Conservation (phyloP, 495 filamentous ascomycete genomes). For the Daldinia childiae region DNA sequence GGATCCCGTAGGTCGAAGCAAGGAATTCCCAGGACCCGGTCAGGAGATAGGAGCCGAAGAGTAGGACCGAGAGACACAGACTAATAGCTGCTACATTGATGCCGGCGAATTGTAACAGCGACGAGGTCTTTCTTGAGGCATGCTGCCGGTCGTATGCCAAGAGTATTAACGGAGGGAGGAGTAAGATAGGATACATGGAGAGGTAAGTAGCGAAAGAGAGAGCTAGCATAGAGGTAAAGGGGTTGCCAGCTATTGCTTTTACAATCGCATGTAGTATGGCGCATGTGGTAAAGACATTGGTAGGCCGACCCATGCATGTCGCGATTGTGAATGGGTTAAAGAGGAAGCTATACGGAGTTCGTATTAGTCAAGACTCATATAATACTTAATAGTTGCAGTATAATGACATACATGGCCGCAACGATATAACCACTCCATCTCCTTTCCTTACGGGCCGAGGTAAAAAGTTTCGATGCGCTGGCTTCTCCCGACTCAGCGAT, state of each 20-base stretch:
- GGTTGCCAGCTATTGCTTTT: conserved; percentile 78
- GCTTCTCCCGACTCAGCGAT: conserved; percentile 88
- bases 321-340: conserved; percentile 96
- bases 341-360: conserved; percentile 68
- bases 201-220: conserved; percentile 88
- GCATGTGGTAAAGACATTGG: conserved; percentile 88
- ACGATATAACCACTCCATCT: conserved; percentile 79
- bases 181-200: conserved; percentile 87
- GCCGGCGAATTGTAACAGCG: conserved; percentile 57
- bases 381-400: neutral
- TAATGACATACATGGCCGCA: conserved; percentile 73
- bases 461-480: conserved; percentile 73
- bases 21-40: conserved; percentile 89
- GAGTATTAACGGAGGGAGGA: conserved; percentile 83
- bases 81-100: conserved; percentile 60
- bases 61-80: conserved; percentile 62
- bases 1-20: conserved; percentile 87
- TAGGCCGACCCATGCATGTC: conserved; percentile 91
- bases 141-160: conserved; percentile 78
- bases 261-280: conserved; percentile 86
- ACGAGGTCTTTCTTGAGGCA: conserved; percentile 46
- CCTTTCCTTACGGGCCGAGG: conserved; percentile 78
- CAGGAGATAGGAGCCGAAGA: conserved; percentile 76
- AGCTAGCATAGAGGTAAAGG: conserved; percentile 82
- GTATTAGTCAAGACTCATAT: conserved; percentile 16